Base-by-base conservation (phyloP, 306 rosid species). In the Castanea sativa region DNA sequence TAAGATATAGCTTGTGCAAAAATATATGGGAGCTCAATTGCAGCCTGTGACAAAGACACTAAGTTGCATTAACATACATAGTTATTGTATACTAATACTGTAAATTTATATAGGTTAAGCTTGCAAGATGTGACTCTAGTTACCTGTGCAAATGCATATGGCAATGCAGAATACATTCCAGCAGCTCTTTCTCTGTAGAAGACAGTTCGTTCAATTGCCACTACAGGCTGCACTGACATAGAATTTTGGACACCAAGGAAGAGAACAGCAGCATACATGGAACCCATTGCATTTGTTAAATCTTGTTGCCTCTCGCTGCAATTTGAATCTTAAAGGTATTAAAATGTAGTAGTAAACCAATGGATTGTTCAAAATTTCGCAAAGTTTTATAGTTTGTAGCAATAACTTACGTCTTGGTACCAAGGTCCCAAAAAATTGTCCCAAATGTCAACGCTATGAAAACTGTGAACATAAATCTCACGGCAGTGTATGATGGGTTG, bases 71-170 rank as follows among this genome's bases (percentile, higher is more conserved):
- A 30, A 21, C 32, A 61, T 21, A 12, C 53, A 49, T 10, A 12
- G 53, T 49, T 49, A 12, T 49, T 49, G 15, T 12, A 0, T 49
- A 12, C 53, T 49, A 12, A 38, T 38, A 38, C 45, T 38, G 45
- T 38, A 38, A 38, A 7, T 38, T 38, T 49, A 49, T 49, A 49
- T 49, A 49, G 16, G 15, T 12, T 49, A 49, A 49, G 53, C 16
- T 13, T 49, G 53, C 53, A 49, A 49, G 4, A 49, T 49, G 53
- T 49, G 53, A 49, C 53, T 14, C 53, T 49, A 12, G 16, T 12
- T 76, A 86, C 91, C 90, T 90, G 90, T 63, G 91, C 73, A 78
- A 88, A 79, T 64, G 93, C 93, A 82, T 88, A 90, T 76, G 91
- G 86, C 64, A 88, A 78, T 55, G 89, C 87, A 25, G 93, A 90